Evolutionary conservation across 176 grass and related monocot species (phyloP).

Genomic region (Oryza brachyantha): DNA sequence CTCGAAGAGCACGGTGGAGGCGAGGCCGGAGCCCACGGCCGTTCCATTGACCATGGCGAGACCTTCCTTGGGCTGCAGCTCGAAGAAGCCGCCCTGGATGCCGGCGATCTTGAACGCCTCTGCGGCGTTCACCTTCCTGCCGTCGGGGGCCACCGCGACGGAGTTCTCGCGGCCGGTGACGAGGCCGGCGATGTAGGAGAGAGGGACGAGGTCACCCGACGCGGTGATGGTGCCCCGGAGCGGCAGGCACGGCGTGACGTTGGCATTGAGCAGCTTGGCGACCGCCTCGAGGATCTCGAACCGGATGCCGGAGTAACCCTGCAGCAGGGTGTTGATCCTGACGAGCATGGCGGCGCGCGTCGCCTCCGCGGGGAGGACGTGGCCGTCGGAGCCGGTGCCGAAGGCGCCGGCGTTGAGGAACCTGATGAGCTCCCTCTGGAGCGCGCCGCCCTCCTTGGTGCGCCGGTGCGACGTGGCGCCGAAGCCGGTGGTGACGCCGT

Average conservation of each 20-base stretch:
- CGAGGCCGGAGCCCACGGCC: conserved; percentile 74
- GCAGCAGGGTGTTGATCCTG: conserved; percentile 59
- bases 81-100: conserved; percentile 52
- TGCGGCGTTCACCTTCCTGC: conserved; percentile 40
- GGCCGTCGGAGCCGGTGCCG: conserved; percentile 38
- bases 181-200: conserved; percentile 53
- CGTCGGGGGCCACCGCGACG: conserved; percentile 40
- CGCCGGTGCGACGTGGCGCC: conserved; percentile 88
- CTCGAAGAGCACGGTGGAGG: conserved; percentile 75
- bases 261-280: conserved; percentile 47
- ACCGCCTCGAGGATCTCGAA: conserved; percentile 61
- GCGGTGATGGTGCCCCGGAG: conserved; percentile 60
- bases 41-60: conserved; percentile 90
- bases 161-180: conserved; percentile 46
- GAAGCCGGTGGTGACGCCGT: conserved; percentile 92
- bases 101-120: conserved; percentile 59
- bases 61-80: conserved; percentile 74
- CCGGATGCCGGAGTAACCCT: conserved; percentile 57
- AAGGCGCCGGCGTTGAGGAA: conserved; percentile 63
- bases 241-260: conserved; percentile 45
- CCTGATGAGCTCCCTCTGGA: conserved; percentile 93
- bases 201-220: conserved; percentile 53
- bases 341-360: conserved; percentile 56
- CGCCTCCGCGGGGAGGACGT: conserved; percentile 38
- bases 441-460: conserved; percentile 79